phyloP scores from a whole-genome alignment of 805 yeast genomes.

The Candida sphagnicola region DNA sequence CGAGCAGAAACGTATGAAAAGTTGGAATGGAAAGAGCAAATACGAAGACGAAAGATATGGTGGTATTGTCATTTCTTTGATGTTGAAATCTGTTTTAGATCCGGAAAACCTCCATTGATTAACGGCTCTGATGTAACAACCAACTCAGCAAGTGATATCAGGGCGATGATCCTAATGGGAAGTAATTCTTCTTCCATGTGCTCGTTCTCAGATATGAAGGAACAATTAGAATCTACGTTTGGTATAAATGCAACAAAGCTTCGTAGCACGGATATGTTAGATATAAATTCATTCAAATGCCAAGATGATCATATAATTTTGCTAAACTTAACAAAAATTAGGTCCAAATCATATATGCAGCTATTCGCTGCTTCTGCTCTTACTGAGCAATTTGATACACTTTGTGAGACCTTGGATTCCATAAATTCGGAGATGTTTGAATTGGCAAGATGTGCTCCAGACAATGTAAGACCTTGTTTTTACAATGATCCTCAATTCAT shows the following conservation, averaged over 20 bases:
- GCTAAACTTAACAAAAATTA: slow-evolving; percentile 18
- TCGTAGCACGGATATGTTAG: background rate
- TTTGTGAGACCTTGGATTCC: slow-evolving; percentile 18
- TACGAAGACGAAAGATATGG: slow-evolving; percentile 29
- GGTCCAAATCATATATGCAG: slow-evolving; percentile 25
- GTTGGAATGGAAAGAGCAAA: slow-evolving; percentile 18
- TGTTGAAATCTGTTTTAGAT: slow-evolving; percentile 34
- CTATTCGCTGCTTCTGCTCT: slow-evolving; percentile 29
- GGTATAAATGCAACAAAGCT: too few species aligned
- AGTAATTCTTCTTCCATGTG: background rate
- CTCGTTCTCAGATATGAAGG: too few species aligned
- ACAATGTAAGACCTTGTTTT: slow-evolving; percentile 24
- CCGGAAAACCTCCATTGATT: slow-evolving; percentile 38
- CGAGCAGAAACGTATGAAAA: slow-evolving; percentile 25
- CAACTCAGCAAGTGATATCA: slow-evolving; percentile 16
- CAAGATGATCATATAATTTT: slow-evolving; percentile 1
- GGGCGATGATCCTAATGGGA: background rate
- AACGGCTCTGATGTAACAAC: slow-evolving; percentile 29
- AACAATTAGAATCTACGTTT: too few species aligned
- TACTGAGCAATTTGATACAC: slow-evolving; percentile 13
- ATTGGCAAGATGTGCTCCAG: slow-evolving; percentile 16
- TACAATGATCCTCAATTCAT: slow-evolving; percentile 29
- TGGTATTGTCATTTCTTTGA: slow-evolving; percentile 34
- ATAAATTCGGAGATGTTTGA: slow-evolving; percentile 27
- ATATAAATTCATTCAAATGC: too few species aligned